These are phyloP conservation scores for Excoecaria cochinchinensis DNA, from an alignment of 345 rosid species.

Conservation along the genomic window DNA sequence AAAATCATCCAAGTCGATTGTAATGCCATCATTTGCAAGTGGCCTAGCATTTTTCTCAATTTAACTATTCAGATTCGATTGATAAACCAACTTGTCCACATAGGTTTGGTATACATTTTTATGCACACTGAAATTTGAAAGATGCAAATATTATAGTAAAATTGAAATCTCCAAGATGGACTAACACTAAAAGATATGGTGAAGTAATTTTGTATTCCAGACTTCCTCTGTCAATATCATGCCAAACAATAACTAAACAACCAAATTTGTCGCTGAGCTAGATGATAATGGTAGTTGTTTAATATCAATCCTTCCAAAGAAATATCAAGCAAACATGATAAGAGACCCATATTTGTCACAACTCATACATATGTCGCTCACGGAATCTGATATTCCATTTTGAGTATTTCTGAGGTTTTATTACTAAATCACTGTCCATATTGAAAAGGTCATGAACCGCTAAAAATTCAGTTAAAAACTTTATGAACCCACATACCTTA, in stretches of 20 bases:
- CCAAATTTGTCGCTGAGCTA: not conserved
- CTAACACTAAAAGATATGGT: not conserved
- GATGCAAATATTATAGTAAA: too few species aligned
- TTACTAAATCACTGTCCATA: conserved; percentile 4
- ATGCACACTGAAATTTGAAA: not conserved
- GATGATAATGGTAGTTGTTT: not conserved
- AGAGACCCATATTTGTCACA: not conserved
- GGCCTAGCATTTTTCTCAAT: too few species aligned
- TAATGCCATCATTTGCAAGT: not conserved
- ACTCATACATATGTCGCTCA: not conserved
- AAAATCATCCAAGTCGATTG: not conserved
- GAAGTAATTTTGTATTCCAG: not conserved
- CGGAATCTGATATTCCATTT: not conserved
- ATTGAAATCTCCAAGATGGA: not conserved
- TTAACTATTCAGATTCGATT: too few species aligned
- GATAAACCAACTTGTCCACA: too few species aligned
- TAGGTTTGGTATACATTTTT: not conserved
- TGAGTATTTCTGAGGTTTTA: not conserved
- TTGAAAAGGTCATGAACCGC: not conserved
- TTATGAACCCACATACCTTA: conserved; percentile 39
- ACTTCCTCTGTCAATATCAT: not conserved
- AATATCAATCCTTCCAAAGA: conserved; percentile 5
- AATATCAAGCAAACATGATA: not conserved
- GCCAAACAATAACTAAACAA: not conserved
- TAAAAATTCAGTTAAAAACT: conserved; percentile 9